Evolutionary conservation across 2,329 filamentous ascomycete species (phyloP).

Genomic region (Fusarium oligoseptatum): DNA sequence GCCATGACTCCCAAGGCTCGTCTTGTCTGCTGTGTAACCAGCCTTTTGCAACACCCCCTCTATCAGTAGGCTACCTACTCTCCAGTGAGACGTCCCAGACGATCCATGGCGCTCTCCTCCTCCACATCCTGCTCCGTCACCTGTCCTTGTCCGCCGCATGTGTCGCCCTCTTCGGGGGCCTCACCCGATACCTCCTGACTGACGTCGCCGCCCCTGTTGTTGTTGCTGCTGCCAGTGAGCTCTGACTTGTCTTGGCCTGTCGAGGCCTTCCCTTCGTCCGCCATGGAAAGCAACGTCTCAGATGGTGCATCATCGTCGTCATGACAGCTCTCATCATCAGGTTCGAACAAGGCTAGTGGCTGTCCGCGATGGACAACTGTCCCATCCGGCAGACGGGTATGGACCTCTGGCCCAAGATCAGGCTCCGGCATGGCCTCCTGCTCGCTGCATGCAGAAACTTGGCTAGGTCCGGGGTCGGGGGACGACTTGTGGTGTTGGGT

Average conservation of each 20-base stretch:
- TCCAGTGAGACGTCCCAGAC: slow-evolving; percentile 31
- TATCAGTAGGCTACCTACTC: slow-evolving; percentile 4
- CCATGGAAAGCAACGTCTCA: background rate
- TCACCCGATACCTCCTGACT: background rate
- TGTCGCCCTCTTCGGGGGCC: background rate
- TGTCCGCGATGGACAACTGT: slow-evolving; percentile 37
- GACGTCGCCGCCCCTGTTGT: background rate
- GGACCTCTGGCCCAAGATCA: slow-evolving; percentile 13
- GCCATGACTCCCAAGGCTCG: background rate
- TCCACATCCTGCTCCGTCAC: background rate
- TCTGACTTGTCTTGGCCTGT: background rate
- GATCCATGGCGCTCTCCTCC: slow-evolving; percentile 39
- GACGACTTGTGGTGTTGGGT: background rate
- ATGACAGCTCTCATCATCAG: slow-evolving; percentile 9
- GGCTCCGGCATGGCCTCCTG: background rate
- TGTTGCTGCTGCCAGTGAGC: background rate
- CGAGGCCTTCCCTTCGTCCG: slow-evolving; percentile 5
- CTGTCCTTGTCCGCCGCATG: slow-evolving; percentile 2
- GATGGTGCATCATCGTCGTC: background rate
- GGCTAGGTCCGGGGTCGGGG: background rate
- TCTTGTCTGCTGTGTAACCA: background rate
- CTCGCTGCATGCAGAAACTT: background rate
- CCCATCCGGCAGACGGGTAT: slow-evolving; percentile 36
- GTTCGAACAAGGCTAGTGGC: slow-evolving; percentile 32
- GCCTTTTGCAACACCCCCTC: background rate